phyloP scores from a whole-genome alignment of 2,329 filamentous ascomycete genomes.

The Ascochyta rabiei region DNA sequence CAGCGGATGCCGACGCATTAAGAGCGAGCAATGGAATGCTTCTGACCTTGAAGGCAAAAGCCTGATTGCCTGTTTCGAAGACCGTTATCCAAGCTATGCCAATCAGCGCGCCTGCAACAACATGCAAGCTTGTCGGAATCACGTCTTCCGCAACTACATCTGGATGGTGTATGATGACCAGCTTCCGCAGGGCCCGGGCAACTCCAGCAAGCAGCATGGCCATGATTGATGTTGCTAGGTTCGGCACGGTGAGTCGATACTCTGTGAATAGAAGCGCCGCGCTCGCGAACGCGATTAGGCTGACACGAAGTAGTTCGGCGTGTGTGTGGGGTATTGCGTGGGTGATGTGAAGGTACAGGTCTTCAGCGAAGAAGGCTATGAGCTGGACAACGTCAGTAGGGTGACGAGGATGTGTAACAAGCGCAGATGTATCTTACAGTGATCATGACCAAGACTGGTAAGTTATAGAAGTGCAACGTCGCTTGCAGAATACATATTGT shows the following conservation, averaged over 20 bases:
- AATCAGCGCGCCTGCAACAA: conserved; percentile 12
- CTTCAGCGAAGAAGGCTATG: conserved; percentile 28
- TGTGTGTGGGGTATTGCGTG: conserved; percentile 10
- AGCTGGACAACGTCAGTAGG: conserved; percentile 13
- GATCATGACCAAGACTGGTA: conserved; percentile 39
- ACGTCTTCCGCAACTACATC: neutral
- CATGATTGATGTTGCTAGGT: conserved; percentile 27
- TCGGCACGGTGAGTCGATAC: conserved; percentile 33
- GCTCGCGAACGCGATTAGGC: conserved; percentile 22
- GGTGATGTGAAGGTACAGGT: conserved; percentile 15
- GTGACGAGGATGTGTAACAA: neutral
- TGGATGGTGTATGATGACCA: conserved; percentile 14
- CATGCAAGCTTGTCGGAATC: neutral
- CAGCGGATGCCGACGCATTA: conserved; percentile 22
- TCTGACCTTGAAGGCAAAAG: conserved; percentile 10
- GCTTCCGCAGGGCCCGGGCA: conserved; percentile 22
- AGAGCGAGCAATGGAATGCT: conserved; percentile 18
- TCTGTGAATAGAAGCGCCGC: conserved; percentile 31
- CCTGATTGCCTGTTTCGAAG: conserved; percentile 7
- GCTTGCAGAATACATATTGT: conserved; percentile 36
- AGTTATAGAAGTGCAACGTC: conserved; percentile 39
- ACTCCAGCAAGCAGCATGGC: conserved; percentile 31
- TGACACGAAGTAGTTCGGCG: conserved; percentile 20
- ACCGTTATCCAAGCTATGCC: conserved; percentile 11
- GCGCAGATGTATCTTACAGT: conserved; percentile 26